Percentiles rank a stretch among this genome's conserved stretches.
Evolutionary conservation across 768 basidiomycete genomes (phyloP).

Genomic region (Boletus subparvulus): DNA sequence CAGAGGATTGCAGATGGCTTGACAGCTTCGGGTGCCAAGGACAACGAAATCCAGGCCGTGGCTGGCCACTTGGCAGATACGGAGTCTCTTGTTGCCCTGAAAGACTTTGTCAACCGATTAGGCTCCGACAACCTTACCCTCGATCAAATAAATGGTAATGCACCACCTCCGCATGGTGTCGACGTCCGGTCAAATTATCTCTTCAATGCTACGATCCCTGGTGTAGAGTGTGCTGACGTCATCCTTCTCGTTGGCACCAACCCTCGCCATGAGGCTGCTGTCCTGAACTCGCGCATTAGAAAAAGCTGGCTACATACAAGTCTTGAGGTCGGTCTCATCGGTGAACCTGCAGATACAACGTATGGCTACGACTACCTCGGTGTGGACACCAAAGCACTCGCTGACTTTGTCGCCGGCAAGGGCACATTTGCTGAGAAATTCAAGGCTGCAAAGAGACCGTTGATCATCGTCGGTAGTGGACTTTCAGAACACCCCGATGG

Average conservation of each 20-base stretch:
- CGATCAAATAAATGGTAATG: conserved; percentile 68
- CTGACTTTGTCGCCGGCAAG: conserved; percentile 76
- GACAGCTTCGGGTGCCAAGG: conserved; percentile 73
- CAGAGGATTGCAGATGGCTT: conserved; percentile 77
- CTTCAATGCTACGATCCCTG: conserved; percentile 91
- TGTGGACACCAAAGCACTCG: conserved; percentile 66
- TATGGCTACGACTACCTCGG: conserved; percentile 95
- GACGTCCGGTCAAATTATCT: conserved; percentile 96
- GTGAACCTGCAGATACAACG: conserved; percentile 86
- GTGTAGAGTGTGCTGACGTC: conserved; percentile 86
- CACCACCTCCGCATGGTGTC: conserved; percentile 74
- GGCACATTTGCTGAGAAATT: conserved; percentile 82
- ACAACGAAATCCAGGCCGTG: conserved; percentile 92
- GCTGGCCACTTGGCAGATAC: conserved; percentile 93
- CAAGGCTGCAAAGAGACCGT: conserved; percentile 82
- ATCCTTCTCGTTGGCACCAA: conserved; percentile 96
- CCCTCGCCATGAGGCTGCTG: conserved; percentile 95
- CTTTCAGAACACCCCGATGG: conserved; percentile 85
- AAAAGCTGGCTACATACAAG: conserved; percentile 90
- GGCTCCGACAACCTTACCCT: conserved; percentile 92
- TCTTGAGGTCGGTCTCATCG: conserved; percentile 86
- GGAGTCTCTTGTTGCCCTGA: conserved; percentile 89
- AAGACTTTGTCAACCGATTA: conserved; percentile 88
- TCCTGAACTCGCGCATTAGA: conserved; percentile 94
- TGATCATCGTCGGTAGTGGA: conserved; percentile 91